Evolutionary conservation across 108 stramenopile genomes (phyloP).

Genomic region (Skeletonema marinoi): DNA sequence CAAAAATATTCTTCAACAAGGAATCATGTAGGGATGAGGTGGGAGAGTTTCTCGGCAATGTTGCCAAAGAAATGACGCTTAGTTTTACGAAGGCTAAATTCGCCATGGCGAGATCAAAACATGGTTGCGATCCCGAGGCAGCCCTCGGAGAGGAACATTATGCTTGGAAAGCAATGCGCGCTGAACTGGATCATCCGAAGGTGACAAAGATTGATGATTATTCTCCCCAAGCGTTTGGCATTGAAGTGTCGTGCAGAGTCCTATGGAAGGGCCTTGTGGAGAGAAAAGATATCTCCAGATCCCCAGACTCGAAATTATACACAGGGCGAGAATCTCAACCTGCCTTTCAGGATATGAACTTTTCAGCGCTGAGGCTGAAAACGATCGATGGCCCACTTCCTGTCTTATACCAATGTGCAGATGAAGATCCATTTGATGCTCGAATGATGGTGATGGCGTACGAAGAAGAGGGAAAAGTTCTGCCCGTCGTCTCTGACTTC

Average conservation of each 20-base stretch:
- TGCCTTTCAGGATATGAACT: conserved; percentile 65
- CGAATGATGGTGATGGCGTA: conserved; percentile 55
- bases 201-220: conserved; percentile 29
- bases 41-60: conserved; percentile 13
- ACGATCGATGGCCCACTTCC: conserved; percentile 20
- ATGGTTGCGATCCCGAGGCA: background rate
- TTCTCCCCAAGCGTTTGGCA: conserved; percentile 21
- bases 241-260: conserved; percentile 45
- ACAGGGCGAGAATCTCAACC: conserved; percentile 54
- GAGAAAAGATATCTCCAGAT: conserved; percentile 35
- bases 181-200: conserved; percentile 7
- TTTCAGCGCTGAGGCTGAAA: conserved; percentile 25
- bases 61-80: conserved; percentile 21
- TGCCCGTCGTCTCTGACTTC: conserved; percentile 62
- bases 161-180: background rate
- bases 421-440: conserved; percentile 49
- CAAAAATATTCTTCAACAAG: conserved; percentile 42
- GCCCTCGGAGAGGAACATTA: conserved; percentile 9
- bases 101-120: conserved; percentile 9
- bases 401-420: conserved; percentile 43
- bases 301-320: conserved; percentile 24
- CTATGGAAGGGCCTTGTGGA: conserved; percentile 54
- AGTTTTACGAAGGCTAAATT: conserved; percentile 13
- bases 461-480: conserved; percentile 54
- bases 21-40: conserved; percentile 26